phyloP scores from a whole-genome alignment of 139 green algal species.

The Astrephomene gubernaculifera region DNA sequence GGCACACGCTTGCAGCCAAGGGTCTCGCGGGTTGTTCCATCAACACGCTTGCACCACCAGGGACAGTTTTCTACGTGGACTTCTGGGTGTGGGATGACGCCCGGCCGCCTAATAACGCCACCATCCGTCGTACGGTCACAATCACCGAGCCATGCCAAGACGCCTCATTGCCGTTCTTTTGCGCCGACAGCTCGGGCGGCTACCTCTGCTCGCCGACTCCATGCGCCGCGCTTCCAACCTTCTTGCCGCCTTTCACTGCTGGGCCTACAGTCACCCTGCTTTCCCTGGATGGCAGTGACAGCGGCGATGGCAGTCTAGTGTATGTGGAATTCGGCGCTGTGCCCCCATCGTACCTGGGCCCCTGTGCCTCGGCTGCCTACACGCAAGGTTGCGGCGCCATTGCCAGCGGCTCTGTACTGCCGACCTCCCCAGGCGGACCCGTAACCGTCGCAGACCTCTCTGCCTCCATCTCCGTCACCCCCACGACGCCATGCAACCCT shows the following conservation, averaged over 20 bases:
- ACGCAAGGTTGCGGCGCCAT: slow-evolving; percentile 14
- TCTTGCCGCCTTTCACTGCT: neutral
- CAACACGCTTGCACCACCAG: slow-evolving; percentile 46
- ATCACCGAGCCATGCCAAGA: slow-evolving; percentile 42
- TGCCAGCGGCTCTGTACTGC: neutral
- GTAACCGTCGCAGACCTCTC: neutral
- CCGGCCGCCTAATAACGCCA: slow-evolving; percentile 50
- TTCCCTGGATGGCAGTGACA: neutral
- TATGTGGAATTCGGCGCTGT: slow-evolving; percentile 38
- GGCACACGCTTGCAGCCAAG: slow-evolving; percentile 51
- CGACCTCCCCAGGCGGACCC: neutral
- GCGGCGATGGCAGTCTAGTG: neutral
- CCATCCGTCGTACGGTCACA: slow-evolving; percentile 19
- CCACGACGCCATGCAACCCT: slow-evolving; percentile 32
- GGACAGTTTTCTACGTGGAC: slow-evolving; percentile 54
- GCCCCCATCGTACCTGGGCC: slow-evolving; percentile 33
- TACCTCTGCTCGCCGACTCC: slow-evolving; percentile 22
- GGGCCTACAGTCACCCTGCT: slow-evolving; percentile 25
- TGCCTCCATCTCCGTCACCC: neutral
- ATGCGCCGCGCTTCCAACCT: neutral
- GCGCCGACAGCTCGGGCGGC: slow-evolving; percentile 7
- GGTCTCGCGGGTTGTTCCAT: slow-evolving; percentile 59
- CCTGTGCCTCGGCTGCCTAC: slow-evolving; percentile 6
- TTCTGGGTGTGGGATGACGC: slow-evolving; percentile 66
- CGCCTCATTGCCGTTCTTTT: slow-evolving; percentile 16